Conservation (phyloP, 2,329 filamentous ascomycete genomes). For the Monosporascus sp. region DNA sequence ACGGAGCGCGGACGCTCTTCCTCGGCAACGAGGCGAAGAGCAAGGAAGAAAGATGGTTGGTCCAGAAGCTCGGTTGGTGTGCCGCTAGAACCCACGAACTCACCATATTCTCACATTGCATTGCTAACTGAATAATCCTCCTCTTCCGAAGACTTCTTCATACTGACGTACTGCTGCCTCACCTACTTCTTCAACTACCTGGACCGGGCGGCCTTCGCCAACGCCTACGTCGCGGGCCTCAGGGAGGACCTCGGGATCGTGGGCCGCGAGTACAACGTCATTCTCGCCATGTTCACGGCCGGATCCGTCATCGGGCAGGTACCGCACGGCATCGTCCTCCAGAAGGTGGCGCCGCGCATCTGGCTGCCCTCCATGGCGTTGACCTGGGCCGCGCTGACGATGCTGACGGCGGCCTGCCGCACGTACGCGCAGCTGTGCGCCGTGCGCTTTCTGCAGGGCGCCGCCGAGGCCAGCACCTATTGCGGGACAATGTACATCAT, state of each 20-base stretch:
- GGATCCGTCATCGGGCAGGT: slow-evolving; percentile 13
- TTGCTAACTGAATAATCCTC: no score
- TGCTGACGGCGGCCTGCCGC: slow-evolving; percentile 2
- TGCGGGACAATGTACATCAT: slow-evolving; percentile 12
- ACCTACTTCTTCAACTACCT: slow-evolving; percentile 15
- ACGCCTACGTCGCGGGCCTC: slow-evolving; percentile 28
- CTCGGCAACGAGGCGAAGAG: no score
- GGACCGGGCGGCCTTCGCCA: slow-evolving; percentile 18
- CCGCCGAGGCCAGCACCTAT: neutral
- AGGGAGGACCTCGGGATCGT: slow-evolving; percentile 20
- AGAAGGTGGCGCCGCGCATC: slow-evolving; percentile 12
- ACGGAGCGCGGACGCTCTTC: no score
- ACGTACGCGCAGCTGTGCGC: slow-evolving; percentile 19
- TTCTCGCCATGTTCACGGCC: slow-evolving; percentile 10
- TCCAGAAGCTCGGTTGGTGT: no score
- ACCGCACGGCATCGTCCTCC: slow-evolving; percentile 10
- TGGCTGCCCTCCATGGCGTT: slow-evolving; percentile 7
- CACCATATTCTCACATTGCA: no score
- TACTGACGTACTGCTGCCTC: slow-evolving; percentile 14
- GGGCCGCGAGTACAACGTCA: slow-evolving; percentile 21
- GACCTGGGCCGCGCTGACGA: no score
- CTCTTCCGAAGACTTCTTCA: slow-evolving; percentile 3
- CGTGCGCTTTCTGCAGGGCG: slow-evolving; percentile 13
- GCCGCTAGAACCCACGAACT: no score
- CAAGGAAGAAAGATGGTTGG: no score